A percentile compares a stretch with the other conserved stretches of the same genome.
Evolutionary conservation across 2,329 filamentous ascomycete species (phyloP).

Genomic region (Emmonsiellopsis sp.): DNA sequence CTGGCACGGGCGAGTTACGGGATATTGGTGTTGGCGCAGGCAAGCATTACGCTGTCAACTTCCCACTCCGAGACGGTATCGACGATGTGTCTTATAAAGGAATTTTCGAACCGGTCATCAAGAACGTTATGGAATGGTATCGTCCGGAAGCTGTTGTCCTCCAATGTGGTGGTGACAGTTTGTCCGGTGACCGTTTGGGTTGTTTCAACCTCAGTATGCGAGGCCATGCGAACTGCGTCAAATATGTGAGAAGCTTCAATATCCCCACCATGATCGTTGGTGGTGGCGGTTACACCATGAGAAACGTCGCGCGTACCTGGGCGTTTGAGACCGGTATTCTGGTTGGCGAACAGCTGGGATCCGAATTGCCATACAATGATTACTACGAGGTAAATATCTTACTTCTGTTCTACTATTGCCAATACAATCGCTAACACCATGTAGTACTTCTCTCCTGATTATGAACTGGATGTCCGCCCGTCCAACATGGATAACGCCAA

Average conservation of each 20-base stretch:
- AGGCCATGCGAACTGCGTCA: conserved; percentile 61
- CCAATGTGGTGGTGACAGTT: conserved; percentile 59
- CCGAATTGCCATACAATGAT: conserved; percentile 88
- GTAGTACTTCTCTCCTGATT: conserved; percentile 60
- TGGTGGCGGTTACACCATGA: conserved; percentile 62
- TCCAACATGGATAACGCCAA: conserved; percentile 68
- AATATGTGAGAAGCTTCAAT: conserved; percentile 59
- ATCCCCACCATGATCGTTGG: conserved; percentile 58
- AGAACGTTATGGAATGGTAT: conserved; percentile 61
- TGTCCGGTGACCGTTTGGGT: conserved; percentile 58
- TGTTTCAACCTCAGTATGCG: conserved; percentile 65
- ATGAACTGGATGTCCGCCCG: conserved; percentile 59
- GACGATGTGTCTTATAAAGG: conserved; percentile 59
- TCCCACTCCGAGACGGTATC: conserved; percentile 60
- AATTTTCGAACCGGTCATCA: conserved; percentile 60
- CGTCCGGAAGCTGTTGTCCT: conserved; percentile 58
- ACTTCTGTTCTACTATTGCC: background rate
- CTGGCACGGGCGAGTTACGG: conserved; percentile 58
- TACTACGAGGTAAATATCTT: conserved; percentile 61
- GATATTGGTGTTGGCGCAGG: conserved; percentile 60
- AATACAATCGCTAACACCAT: conserved; percentile 17
- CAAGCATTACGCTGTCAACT: conserved; percentile 62
- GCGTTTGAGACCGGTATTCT: conserved; percentile 66
- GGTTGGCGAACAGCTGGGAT: conserved; percentile 70
- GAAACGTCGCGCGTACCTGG: conserved; percentile 55